Conservation (phyloP, 2,329 filamentous ascomycete species). For the Fusarium sp. region DNA sequence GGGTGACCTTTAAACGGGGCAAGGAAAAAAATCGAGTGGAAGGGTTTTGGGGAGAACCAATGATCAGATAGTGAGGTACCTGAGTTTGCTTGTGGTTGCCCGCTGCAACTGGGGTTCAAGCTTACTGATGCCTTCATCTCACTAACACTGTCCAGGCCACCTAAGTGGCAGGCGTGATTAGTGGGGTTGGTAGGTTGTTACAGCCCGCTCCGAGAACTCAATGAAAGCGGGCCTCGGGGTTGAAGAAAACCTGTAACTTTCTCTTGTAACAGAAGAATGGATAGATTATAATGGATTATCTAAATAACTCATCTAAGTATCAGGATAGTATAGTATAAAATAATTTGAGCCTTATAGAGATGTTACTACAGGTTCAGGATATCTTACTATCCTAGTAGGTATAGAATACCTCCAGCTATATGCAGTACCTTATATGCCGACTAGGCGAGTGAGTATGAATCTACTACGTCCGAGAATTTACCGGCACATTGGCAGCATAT, state of each 20-base stretch:
- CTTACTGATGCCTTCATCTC: constrained; percentile 11
- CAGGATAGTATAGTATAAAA: too few species aligned
- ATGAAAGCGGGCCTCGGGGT: neutral
- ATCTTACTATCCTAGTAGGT: too few species aligned
- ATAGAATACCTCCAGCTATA: too few species aligned
- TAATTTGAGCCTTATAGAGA: too few species aligned
- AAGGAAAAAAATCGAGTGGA: constrained; percentile 52
- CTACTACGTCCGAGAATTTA: constrained; percentile 49
- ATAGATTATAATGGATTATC: too few species aligned
- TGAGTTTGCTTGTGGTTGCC: constrained; percentile 20
- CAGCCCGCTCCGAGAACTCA: constrained; percentile 14
- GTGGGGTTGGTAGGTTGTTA: constrained; percentile 37
- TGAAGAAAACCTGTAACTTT: too few species aligned
- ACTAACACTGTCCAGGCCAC: constrained; percentile 38
- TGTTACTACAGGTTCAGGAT: too few species aligned
- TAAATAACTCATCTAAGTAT: too few species aligned
- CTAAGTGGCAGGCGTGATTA: constrained; percentile 32
- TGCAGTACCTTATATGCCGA: too few species aligned
- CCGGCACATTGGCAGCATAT: constrained; percentile 37
- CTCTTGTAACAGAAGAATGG: too few species aligned
- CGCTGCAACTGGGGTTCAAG: constrained; percentile 22
- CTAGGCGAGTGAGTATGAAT: too few species aligned
- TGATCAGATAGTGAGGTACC: constrained; percentile 50
- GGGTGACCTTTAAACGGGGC: constrained; percentile 44
- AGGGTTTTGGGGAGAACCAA: constrained; percentile 51